Base-by-base conservation (phyloP, 164 flowering plant genomes). In the Nymphaea colorata region DNA sequence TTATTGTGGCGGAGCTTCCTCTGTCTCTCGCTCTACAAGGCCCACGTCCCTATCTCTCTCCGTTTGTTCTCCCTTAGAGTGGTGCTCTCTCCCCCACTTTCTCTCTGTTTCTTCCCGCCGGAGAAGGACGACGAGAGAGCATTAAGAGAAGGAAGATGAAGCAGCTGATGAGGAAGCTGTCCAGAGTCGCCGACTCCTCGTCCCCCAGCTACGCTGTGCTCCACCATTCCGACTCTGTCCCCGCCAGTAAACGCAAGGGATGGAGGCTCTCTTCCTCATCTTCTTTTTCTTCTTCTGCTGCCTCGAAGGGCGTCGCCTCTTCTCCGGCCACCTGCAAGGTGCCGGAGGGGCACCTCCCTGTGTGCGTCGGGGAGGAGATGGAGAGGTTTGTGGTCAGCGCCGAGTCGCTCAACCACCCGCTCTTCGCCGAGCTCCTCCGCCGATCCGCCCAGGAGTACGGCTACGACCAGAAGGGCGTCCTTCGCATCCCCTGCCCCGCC, bases 361-460 rank as follows among this genome's bases (percentile, higher is more conserved):
- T 93, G 11, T 88, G 84, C 85, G 96, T 93, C 4, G 98, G 98
- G 1, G 96, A 93, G 42, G 96, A 88, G 83, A 87, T 83, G 98
- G 93, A 86, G 82, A 63, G 92, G 77, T 93, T 86, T 75, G 78
- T 87, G 10, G 96, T 93, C 41, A 82, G 83, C 70, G 97, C 97
- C 3, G 88, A 89, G 76, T 68, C 89, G 12, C 71, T 93, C 69
- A 87, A 89, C 76, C 96, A 84, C 69, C 98, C 98, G 25, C 69
- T 90, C 16, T 86, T 93, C 71, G 74, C 81, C 12, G 78, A 74
- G 61, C 80, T 93, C 5, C 81, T 93, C 18, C 78, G 84, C 63
- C 79, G 70, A 70, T 93, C 98, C 60, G 97, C 98, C 1, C 92
- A 86, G 71, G 96, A 90, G 82, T 93, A 93, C 77, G 98, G 98